phyloP scores from a whole-genome alignment of 345 rosid genomes.

The Excoecaria agallocha region DNA sequence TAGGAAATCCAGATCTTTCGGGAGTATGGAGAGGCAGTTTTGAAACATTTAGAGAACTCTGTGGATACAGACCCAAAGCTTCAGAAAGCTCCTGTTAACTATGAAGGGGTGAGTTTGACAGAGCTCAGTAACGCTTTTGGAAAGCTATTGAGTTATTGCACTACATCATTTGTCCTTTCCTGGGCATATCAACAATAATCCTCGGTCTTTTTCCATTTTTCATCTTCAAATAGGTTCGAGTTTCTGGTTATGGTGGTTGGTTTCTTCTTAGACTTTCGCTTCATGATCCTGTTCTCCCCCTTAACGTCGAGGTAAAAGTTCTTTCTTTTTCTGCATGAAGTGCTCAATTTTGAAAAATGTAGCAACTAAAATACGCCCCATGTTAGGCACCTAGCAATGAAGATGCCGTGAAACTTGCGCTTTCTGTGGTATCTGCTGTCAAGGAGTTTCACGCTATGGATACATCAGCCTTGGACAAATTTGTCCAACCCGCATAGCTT shows the following conservation, averaged over 20 bases:
- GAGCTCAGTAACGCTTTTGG: not conserved
- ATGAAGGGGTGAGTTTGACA: slow-evolving; percentile 69
- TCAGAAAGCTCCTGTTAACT: slow-evolving; percentile 76
- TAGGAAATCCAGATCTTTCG: slow-evolving; percentile 62
- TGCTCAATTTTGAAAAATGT: not conserved
- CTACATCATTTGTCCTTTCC: not conserved
- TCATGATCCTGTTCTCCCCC: slow-evolving; percentile 98
- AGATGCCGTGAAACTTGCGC: slow-evolving; percentile 79
- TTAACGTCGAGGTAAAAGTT: slow-evolving; percentile 77
- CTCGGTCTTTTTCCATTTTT: not conserved
- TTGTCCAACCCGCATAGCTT: slow-evolving; percentile 37
- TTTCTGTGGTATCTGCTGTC: slow-evolving; percentile 54
- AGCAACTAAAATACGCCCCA: slow-evolving; percentile 1
- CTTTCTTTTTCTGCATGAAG: slow-evolving; percentile 12
- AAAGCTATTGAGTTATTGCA: not conserved
- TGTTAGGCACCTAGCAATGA: slow-evolving; percentile 68
- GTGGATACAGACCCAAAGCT: slow-evolving; percentile 59
- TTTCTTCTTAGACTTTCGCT: slow-evolving; percentile 96
- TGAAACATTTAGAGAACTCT: slow-evolving; percentile 61
- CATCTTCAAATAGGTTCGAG: slow-evolving; percentile 59
- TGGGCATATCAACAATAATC: not conserved
- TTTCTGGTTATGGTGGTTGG: slow-evolving; percentile 94
- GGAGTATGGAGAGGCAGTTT: slow-evolving; percentile 84
- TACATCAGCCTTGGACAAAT: slow-evolving; percentile 66
- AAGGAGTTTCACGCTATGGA: slow-evolving; percentile 80